A percentile compares a stretch with the other conserved stretches of the same genome.
Evolutionary conservation across 306 rosid species (phyloP).

Genomic region (Fragaria ananassa): DNA sequence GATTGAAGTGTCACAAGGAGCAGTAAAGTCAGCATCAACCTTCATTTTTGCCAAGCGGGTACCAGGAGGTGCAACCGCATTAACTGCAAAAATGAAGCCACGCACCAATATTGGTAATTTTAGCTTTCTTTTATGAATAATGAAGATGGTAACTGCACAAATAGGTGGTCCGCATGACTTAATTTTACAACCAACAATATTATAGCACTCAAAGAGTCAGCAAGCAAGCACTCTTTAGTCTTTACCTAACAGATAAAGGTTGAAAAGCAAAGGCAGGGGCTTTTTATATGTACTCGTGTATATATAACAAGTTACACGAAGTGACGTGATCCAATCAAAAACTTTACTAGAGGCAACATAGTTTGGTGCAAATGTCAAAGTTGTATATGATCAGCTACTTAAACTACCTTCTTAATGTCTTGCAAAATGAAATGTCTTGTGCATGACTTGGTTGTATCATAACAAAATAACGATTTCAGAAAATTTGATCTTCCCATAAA

Average conservation of each 20-base stretch:
- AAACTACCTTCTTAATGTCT: neutral
- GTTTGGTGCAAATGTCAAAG: neutral
- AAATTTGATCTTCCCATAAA: neutral
- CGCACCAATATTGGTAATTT: neutral
- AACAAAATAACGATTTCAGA: neutral
- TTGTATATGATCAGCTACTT: neutral
- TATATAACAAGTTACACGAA: neutral
- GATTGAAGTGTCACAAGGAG: conserved; percentile 74
- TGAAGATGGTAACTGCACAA: neutral
- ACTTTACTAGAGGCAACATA: neutral
- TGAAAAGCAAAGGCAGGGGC: neutral
- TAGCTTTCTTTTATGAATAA: neutral
- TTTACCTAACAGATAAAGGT: neutral
- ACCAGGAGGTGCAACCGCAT: conserved; percentile 24
- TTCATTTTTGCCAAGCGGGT: conserved; percentile 67
- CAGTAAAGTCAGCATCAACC: conserved; percentile 64
- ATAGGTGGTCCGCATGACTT: neutral
- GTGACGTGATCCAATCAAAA: neutral
- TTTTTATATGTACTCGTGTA: neutral
- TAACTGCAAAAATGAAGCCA: conserved; percentile 37
- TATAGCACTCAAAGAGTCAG: neutral
- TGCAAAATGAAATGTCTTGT: neutral
- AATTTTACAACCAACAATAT: neutral
- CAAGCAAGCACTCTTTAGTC: neutral
- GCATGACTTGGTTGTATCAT: neutral